Evolutionary conservation across 169 alveolate species (phyloP).

Genomic region (Eimeria necatrix): DNA sequence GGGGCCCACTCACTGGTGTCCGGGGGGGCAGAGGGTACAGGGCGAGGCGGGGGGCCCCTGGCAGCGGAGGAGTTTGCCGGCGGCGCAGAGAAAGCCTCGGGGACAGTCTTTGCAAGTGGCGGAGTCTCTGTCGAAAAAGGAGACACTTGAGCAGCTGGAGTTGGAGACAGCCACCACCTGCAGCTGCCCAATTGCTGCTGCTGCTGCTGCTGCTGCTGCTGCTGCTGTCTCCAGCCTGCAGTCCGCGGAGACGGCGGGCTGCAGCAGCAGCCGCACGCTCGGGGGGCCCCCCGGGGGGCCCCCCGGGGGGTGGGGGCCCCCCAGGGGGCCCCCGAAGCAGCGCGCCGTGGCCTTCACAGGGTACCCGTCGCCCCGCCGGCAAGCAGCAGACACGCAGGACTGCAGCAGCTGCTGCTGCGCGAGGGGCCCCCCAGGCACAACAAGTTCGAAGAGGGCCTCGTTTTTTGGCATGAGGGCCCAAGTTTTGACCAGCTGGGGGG

Average conservation of each 20-base stretch:
- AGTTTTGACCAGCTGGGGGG: not conserved
- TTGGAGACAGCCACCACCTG: conserved; percentile 10
- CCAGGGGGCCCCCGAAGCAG: too few species aligned
- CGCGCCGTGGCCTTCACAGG: conserved; percentile 16
- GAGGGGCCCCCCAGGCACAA: not conserved
- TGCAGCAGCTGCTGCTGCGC: not conserved
- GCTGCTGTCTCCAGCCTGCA: not conserved
- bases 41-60: too few species aligned
- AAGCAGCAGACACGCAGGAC: not conserved
- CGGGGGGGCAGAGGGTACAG: conserved; percentile 43
- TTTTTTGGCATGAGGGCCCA: conserved; percentile 36
- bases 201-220: too few species aligned
- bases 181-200: not conserved
- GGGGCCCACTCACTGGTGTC: conserved; percentile 8
- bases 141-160: not conserved
- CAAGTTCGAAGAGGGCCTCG: not conserved
- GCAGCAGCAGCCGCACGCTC: not conserved
- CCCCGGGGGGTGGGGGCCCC: too few species aligned
- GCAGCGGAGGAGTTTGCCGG: conserved; percentile 34
- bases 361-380: conserved; percentile 15
- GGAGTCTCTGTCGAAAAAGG: conserved; percentile 49
- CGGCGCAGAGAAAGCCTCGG: conserved; percentile 10
- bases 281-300: too few species aligned
- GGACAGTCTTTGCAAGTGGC: conserved; percentile 27
- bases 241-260: conserved; percentile 20